These are phyloP conservation scores for Pseudozyma thailandica DNA, from an alignment of 1,284 basidiomycete genomes.

Conservation along the genomic window DNA sequence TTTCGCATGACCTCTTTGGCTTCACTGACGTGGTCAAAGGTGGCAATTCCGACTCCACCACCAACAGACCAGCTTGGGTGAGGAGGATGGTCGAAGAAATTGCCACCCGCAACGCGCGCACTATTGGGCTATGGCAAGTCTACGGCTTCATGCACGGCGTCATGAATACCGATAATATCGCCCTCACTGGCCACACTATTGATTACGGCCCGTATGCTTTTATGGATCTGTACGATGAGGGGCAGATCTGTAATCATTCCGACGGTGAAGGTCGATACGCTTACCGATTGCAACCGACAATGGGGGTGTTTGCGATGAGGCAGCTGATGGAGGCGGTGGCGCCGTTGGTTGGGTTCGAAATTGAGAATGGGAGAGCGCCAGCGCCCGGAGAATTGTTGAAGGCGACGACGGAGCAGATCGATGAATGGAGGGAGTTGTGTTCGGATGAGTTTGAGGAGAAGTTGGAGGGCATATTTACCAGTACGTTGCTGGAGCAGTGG, in stretches of 20 bases:
- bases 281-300: constrained; percentile 74
- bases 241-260: constrained; percentile 92
- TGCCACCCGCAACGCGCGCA: constrained; percentile 83
- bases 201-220: constrained; percentile 86
- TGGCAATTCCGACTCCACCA: constrained; percentile 5
- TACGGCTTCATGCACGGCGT: constrained; percentile 72
- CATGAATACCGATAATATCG: constrained; percentile 87
- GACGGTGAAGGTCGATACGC: constrained; percentile 87
- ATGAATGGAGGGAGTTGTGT: constrained; percentile 45
- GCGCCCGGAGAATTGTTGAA: constrained; percentile 51
- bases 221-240: constrained; percentile 77
- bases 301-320: constrained; percentile 66
- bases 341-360: constrained; percentile 51
- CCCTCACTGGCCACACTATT: constrained; percentile 87
- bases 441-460: constrained; percentile 40
- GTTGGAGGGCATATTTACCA: constrained; percentile 47
- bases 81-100: constrained; percentile 65
- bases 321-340: constrained; percentile 38
- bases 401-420: constrained; percentile 29
- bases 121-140: constrained; percentile 90
- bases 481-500: constrained; percentile 56
- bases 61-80: constrained; percentile 44
- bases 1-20: constrained; percentile 76
- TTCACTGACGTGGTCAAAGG: constrained; percentile 52
- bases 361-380: constrained; percentile 66